Evolutionary conservation across 176 grass and related monocot species (phyloP), one percentile per base, ranked within the genome.

Genomic region (Paspalum vaginatum): DNA sequence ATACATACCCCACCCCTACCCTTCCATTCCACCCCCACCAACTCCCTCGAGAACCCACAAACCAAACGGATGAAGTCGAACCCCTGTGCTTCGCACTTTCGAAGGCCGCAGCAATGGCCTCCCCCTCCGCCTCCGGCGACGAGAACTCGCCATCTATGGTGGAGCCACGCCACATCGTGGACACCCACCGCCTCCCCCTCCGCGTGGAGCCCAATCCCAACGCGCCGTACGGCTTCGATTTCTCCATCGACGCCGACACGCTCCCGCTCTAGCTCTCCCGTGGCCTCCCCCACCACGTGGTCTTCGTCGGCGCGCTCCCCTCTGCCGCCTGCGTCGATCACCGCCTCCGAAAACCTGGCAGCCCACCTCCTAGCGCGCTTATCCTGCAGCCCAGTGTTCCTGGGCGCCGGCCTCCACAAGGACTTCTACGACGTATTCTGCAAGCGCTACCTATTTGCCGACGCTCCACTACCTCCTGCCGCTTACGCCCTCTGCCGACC

Each of bases 111-210:
- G n/a, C n/a, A n/a, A n/a, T n/a, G n/a, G n/a, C n/a, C n/a, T n/a
- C n/a, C n/a, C n/a, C n/a, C n/a, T n/a, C n/a, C n/a, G n/a, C n/a
- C n/a, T n/a, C n/a, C n/a, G n/a, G n/a, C n/a, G n/a, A n/a, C n/a
- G n/a, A n/a, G n/a, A n/a, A n/a, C n/a, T n/a, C n/a, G n/a, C n/a
- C n/a, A n/a, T n/a, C n/a, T n/a, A n/a, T n/a, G 20, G 6, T 18
- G 32, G 27, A 27, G 17, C 7, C 21, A 32, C 81, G 84, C 51
- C 81, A 89, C 68, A 82, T 94, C 74, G 72, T 94, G 22, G 89
- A 89, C 11, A 40, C 89, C 22, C 92, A 94, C 78, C 86, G 89
- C 24, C 86, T 94, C 5, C 92, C 89, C 64, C 86, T 95, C 42
- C 81, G 73, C 62, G 74, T 69, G 32, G 59, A 24, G 8, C 73